Evolutionary conservation across 2,329 filamentous ascomycete genomes (phyloP).

Genomic region (Phaeoacremonium minimum): DNA sequence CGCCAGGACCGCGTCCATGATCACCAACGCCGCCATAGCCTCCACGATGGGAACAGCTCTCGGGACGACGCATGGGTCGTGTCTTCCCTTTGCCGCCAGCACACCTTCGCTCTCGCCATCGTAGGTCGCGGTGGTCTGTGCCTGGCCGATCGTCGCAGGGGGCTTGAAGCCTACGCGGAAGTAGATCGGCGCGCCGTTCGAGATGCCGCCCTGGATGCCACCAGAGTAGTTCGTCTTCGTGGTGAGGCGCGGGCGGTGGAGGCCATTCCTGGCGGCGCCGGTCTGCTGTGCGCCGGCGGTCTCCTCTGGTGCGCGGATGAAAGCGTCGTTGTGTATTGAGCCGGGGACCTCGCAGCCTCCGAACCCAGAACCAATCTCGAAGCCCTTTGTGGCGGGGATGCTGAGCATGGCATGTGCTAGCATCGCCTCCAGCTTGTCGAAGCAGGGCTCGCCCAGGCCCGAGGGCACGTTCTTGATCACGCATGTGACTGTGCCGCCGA

Average conservation of each 20-base stretch:
- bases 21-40: conserved; percentile 81
- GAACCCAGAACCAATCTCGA: conserved; percentile 93
- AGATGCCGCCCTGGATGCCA: conserved; percentile 92
- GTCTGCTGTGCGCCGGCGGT: conserved; percentile 36
- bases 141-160: conserved; percentile 85
- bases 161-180: conserved; percentile 96
- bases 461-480: conserved; percentile 82
- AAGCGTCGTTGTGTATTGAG: conserved; percentile 88
- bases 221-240: conserved; percentile 95
- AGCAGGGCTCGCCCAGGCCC: conserved; percentile 88
- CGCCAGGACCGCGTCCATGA: conserved; percentile 83
- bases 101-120: conserved; percentile 66
- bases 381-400: conserved; percentile 92
- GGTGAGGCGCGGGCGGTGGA: conserved; percentile 58
- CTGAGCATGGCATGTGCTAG: conserved; percentile 92
- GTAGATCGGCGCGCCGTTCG: conserved; percentile 89
- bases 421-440: conserved; percentile 91
- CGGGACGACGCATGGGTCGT: conserved; percentile 90
- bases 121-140: conserved; percentile 80
- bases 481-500: conserved; percentile 91
- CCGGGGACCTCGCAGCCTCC: conserved; percentile 80
- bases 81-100: conserved; percentile 86
- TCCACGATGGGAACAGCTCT: conserved; percentile 86
- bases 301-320: conserved; percentile 53
- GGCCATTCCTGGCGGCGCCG: conserved; percentile 38